Evolutionary conservation across 306 rosid genomes (phyloP).

Genomic region (Cicer yamashitae): DNA sequence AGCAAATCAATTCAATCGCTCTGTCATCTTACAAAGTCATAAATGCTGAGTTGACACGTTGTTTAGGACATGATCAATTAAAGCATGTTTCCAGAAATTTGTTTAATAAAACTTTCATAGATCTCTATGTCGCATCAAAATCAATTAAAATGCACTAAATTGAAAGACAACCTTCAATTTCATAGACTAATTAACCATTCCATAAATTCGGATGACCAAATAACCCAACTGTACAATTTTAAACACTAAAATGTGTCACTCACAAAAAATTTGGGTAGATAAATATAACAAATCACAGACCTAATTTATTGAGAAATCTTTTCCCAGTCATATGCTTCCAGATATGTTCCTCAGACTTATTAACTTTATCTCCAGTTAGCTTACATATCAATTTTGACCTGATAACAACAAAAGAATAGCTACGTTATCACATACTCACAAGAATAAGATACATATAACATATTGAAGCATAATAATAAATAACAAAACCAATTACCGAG

Average conservation of each 20-base stretch:
- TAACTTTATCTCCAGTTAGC: conserved; percentile 78
- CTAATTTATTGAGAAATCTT: conserved; percentile 89
- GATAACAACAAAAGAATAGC: conserved; percentile 25
- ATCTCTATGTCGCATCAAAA: neutral
- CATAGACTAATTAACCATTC: too few species aligned
- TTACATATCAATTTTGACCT: conserved; percentile 90
- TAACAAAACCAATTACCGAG: conserved; percentile 51
- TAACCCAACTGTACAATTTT: too few species aligned
- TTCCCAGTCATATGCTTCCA: conserved; percentile 97
- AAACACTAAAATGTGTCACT: neutral
- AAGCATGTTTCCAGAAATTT: neutral
- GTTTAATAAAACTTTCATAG: neutral
- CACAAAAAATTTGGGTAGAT: conserved; percentile 2
- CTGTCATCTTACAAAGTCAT: neutral
- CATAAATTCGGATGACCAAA: too few species aligned
- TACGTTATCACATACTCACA: neutral
- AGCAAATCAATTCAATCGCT: neutral
- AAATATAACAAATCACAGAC: conserved; percentile 49
- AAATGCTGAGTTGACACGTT: neutral
- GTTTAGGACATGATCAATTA: neutral
- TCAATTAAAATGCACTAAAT: neutral
- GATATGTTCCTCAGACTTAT: conserved; percentile 94
- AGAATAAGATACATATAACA: neutral
- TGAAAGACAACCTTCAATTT: neutral
- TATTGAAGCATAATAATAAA: neutral